Evolutionary conservation across 805 yeast genomes (phyloP).

Genomic region (Sungouiella blattae): DNA sequence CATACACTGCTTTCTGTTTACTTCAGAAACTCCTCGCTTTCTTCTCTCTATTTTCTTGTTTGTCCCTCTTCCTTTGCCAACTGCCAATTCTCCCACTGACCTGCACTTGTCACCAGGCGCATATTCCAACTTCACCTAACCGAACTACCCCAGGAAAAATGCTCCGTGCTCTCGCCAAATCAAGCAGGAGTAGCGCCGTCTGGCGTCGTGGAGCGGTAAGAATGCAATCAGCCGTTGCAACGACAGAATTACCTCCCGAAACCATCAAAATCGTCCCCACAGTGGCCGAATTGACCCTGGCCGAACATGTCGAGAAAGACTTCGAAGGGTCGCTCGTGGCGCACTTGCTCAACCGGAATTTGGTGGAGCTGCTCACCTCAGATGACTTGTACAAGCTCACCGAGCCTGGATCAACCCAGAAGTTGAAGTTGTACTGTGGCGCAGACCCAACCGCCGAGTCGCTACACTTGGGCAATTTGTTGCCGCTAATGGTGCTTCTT

Average conservation of each 20-base stretch:
- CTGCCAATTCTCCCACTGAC: too few relatives aligned
- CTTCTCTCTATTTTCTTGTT: too few relatives aligned
- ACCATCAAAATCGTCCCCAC: slow-evolving; percentile 40
- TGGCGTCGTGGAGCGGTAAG: too few relatives aligned
- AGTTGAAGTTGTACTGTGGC: slow-evolving; percentile 76
- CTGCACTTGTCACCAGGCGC: too few relatives aligned
- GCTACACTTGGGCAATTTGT: slow-evolving; percentile 83
- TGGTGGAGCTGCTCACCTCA: slow-evolving; percentile 37
- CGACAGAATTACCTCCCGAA: slow-evolving; percentile 21
- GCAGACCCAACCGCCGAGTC: slow-evolving; percentile 95
- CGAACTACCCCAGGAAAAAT: too few relatives aligned
- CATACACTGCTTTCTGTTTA: too few relatives aligned
- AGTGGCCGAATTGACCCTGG: slow-evolving; percentile 22
- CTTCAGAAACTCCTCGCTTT: too few relatives aligned
- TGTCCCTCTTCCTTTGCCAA: too few relatives aligned
- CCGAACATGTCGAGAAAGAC: slow-evolving; percentile 20
- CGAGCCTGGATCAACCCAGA: slow-evolving; percentile 20
- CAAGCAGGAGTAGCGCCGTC: not conserved
- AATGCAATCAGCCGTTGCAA: slow-evolving; percentile 4
- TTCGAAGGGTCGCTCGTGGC: slow-evolving; percentile 29
- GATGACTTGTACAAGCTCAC: slow-evolving; percentile 36
- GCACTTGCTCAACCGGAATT: slow-evolving; percentile 32
- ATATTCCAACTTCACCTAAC: too few relatives aligned
- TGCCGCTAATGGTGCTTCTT: slow-evolving; percentile 80
- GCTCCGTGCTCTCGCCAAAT: not conserved